phyloP scores from a whole-genome alignment of 78 protist genomes.

The Dictyostelium firmibasis region DNA sequence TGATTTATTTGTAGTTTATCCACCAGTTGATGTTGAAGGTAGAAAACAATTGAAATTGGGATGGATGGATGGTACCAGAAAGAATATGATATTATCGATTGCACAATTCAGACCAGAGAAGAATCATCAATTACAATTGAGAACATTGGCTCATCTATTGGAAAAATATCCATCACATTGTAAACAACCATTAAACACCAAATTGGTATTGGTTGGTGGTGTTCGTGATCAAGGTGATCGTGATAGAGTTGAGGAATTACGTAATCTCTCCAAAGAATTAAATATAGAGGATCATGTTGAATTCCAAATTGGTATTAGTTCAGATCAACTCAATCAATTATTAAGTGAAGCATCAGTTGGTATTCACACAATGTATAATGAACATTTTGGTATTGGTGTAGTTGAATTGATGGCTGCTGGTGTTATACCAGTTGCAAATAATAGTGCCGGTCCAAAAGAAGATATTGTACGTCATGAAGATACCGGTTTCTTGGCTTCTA shows the following conservation, averaged over 20 bases:
- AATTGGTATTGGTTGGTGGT: slow-evolving; percentile 86
- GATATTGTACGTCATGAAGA: slow-evolving; percentile 81
- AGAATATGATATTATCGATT: slow-evolving; percentile 81
- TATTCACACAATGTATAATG: slow-evolving; percentile 95
- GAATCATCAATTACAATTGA: slow-evolving; percentile 88
- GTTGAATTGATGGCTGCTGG: slow-evolving; percentile 95
- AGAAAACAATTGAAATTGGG: slow-evolving; percentile 39
- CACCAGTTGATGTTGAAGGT: slow-evolving; percentile 62
- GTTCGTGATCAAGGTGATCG: slow-evolving; percentile 87
- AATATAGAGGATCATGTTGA: slow-evolving; percentile 24
- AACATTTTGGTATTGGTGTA: slow-evolving; percentile 97
- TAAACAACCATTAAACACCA: slow-evolving; percentile 16
- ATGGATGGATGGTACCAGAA: slow-evolving; percentile 47
- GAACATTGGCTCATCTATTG: slow-evolving; percentile 63
- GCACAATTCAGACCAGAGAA: slow-evolving; percentile 96
- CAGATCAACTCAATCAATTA: slow-evolving; percentile 8
- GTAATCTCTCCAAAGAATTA: slow-evolving; percentile 15
- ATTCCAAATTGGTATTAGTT: slow-evolving; percentile 33
- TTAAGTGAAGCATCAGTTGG: slow-evolving; percentile 82
- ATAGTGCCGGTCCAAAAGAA: slow-evolving; percentile 88
- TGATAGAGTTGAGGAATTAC: slow-evolving; percentile 73
- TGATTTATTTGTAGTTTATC: slow-evolving; percentile 18
- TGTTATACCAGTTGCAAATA: slow-evolving; percentile 87
- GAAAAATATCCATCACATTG: slow-evolving; percentile 47
- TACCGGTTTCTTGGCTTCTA: slow-evolving; percentile 84